Evolutionary conservation across 495 filamentous ascomycete genomes (phyloP).

Genomic region (Halenospora varia): DNA sequence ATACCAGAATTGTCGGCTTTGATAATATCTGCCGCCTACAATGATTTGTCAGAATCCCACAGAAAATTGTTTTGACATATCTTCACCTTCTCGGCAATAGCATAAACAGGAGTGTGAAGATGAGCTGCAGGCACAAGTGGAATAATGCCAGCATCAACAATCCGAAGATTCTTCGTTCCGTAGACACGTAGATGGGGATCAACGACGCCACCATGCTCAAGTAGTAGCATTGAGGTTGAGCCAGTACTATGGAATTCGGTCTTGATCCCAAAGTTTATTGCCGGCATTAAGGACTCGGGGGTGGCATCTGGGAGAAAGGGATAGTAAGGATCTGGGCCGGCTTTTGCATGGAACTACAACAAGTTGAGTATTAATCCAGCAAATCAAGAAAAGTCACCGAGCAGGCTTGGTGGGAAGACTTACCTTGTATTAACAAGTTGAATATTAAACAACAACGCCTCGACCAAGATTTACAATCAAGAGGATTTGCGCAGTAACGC

Average conservation of each 20-base stretch:
- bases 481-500: slow-evolving; percentile 47
- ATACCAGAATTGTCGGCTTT: background rate
- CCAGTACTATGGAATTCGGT: slow-evolving; percentile 30
- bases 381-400: no score
- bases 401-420: background rate
- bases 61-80: background rate
- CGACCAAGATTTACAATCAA: slow-evolving; percentile 45
- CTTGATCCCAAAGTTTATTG: slow-evolving; percentile 24
- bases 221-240: slow-evolving; percentile 44
- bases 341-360: slow-evolving; percentile 24
- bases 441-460: slow-evolving; percentile 38
- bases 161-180: slow-evolving; percentile 41
- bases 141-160: slow-evolving; percentile 35
- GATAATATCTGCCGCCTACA: background rate
- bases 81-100: slow-evolving; percentile 47
- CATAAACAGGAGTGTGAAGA: slow-evolving; percentile 45
- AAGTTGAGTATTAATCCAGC: background rate
- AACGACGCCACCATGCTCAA: slow-evolving; percentile 42
- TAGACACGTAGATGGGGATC: slow-evolving; percentile 41
- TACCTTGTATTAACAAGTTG: slow-evolving; percentile 34
- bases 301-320: slow-evolving; percentile 26
- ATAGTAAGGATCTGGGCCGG: slow-evolving; percentile 11
- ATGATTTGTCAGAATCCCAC: background rate
- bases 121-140: slow-evolving; percentile 40
- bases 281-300: slow-evolving; percentile 26